Conservation (phyloP, 257 asterid genomes). For the Knoxia roxburghii region DNA sequence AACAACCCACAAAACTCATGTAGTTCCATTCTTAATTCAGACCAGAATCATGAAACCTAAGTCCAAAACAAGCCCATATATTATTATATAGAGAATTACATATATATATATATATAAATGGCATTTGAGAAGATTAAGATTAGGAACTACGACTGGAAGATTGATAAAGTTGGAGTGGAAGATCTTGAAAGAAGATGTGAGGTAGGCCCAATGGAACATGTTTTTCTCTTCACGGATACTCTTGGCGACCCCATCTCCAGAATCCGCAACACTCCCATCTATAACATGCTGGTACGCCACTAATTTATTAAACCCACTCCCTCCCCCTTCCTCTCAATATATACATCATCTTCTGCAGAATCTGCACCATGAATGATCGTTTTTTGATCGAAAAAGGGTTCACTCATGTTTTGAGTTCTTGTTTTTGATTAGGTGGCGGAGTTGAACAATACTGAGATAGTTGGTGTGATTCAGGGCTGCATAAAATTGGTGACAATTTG, state of each 20-base stretch:
- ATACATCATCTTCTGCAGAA: too few relatives aligned
- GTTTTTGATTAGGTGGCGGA: conserved; percentile 29
- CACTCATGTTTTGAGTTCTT: neutral
- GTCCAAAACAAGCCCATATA: too few relatives aligned
- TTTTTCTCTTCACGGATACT: conserved; percentile 33
- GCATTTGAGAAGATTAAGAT: conserved; percentile 27
- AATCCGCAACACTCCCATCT: conserved; percentile 38
- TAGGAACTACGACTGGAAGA: conserved; percentile 27
- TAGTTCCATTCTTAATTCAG: too few relatives aligned
- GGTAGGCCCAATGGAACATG: conserved; percentile 34
- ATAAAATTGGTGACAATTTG: conserved; percentile 26
- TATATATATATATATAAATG: neutral
- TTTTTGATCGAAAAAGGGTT: too few relatives aligned
- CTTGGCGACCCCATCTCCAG: conserved; percentile 45
- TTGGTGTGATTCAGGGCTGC: conserved; percentile 35
- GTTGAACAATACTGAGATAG: conserved; percentile 31
- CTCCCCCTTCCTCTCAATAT: neutral
- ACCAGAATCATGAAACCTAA: too few relatives aligned
- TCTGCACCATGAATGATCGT: neutral
- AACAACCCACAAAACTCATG: too few relatives aligned
- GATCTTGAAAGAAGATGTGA: conserved; percentile 39
- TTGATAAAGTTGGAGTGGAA: conserved; percentile 28
- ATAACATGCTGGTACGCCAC: conserved; percentile 30
- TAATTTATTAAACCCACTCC: too few relatives aligned
- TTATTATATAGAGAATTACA: too few relatives aligned